phyloP scores from a whole-genome alignment of 2,329 filamentous ascomycete species.

The Coniochaeta sp. region DNA sequence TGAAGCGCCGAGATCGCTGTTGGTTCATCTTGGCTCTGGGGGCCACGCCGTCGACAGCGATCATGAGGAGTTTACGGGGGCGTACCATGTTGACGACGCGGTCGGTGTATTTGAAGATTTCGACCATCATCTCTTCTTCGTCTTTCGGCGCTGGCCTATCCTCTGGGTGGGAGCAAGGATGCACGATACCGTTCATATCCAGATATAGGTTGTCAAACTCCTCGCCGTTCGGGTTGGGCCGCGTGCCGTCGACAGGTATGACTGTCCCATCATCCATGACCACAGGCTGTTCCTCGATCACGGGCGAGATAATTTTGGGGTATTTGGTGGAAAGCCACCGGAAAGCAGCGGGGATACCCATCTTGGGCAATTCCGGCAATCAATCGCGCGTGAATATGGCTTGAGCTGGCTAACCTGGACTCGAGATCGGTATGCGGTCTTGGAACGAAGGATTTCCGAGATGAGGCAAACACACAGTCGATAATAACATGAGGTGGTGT shows the following conservation, averaged over 20 bases:
- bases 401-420: not conserved
- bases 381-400: not conserved
- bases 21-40: slow-evolving; percentile 99
- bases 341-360: slow-evolving; percentile 94
- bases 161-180: slow-evolving; percentile 96
- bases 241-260: slow-evolving; percentile 78
- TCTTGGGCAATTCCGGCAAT: slow-evolving; percentile 30
- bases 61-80: slow-evolving; percentile 91
- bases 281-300: slow-evolving; percentile 77
- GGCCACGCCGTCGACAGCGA: slow-evolving; percentile 95
- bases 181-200: slow-evolving; percentile 99
- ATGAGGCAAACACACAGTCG: not conserved
- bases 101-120: slow-evolving; percentile 97
- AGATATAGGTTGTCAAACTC: slow-evolving; percentile 97
- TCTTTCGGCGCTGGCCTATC: slow-evolving; percentile 84
- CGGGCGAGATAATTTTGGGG: slow-evolving; percentile 90
- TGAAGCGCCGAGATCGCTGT: slow-evolving; percentile 91
- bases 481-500: not conserved
- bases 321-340: slow-evolving; percentile 96
- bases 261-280: slow-evolving; percentile 73
- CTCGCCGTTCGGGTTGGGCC: slow-evolving; percentile 91
- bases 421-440: not conserved
- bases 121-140: slow-evolving; percentile 99
- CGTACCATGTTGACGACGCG: slow-evolving; percentile 98
- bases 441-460: not conserved